A percentile compares a stretch with the other conserved stretches of the same genome.
Conservation (phyloP, 1,284 basidiomycete species). For the Stygiomarasmius scandens region DNA sequence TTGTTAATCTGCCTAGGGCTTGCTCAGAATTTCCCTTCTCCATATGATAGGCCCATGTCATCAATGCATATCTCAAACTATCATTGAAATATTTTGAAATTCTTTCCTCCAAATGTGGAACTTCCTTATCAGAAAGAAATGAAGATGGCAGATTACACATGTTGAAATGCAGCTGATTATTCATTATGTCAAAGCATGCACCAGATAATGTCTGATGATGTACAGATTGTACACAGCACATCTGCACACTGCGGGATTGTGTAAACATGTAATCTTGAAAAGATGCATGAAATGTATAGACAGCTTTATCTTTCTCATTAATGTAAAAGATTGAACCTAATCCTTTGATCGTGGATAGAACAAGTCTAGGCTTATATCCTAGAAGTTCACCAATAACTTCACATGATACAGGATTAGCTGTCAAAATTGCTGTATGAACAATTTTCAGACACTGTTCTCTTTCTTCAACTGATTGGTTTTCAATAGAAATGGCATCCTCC, state of each 20-base stretch:
- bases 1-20: no score
- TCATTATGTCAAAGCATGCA: background rate
- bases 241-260: background rate
- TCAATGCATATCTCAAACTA: no score
- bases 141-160: background rate
- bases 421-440: background rate
- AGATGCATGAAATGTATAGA: conserved; percentile 1
- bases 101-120: background rate
- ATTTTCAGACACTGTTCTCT: background rate
- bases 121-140: background rate
- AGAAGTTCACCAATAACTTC: background rate
- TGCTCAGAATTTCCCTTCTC: no score
- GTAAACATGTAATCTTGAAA: conserved; percentile 1
- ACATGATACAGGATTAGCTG: background rate
- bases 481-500: background rate
- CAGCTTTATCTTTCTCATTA: background rate
- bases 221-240: background rate
- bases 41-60: no score
- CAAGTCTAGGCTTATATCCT: background rate
- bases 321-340: background rate
- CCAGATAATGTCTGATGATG: background rate
- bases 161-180: no score
- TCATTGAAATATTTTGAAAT: no score
- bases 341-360: background rate
- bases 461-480: background rate